These are phyloP conservation scores for Suillus subalutaceus DNA, from an alignment of 768 basidiomycete genomes.

Conservation along the genomic window DNA sequence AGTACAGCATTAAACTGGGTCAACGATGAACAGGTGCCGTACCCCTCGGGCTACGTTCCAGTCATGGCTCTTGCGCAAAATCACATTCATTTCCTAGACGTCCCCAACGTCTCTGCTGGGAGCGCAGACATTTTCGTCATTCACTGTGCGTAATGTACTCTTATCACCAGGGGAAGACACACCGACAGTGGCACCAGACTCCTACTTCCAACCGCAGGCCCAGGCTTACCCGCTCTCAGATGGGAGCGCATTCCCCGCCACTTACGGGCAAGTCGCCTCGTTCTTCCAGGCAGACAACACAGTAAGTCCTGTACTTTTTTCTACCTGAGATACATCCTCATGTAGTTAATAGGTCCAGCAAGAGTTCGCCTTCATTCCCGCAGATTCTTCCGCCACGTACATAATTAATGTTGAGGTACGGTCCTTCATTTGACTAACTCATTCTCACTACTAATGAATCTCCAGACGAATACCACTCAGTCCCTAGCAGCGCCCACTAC, in stretches of 20 bases:
- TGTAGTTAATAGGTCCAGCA: conserved; percentile 54
- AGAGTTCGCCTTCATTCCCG: conserved; percentile 78
- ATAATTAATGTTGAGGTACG: conserved; percentile 69
- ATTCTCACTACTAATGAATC: neutral
- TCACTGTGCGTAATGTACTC: conserved; percentile 62
- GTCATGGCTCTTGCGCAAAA: conserved; percentile 86
- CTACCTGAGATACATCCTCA: neutral
- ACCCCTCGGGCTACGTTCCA: conserved; percentile 63
- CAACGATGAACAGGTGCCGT: conserved; percentile 58
- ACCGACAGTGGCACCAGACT: conserved; percentile 45
- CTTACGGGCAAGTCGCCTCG: conserved; percentile 68
- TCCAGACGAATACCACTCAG: conserved; percentile 65
- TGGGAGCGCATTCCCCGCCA: conserved; percentile 63
- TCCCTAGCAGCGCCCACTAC: conserved; percentile 58
- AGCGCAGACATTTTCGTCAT: conserved; percentile 82
- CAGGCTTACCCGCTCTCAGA: conserved; percentile 54
- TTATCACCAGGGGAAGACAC: too few relatives aligned
- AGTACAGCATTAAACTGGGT: conserved; percentile 63
- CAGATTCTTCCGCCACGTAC: conserved; percentile 73
- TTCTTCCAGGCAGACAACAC: conserved; percentile 58
- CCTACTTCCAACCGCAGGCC: conserved; percentile 75
- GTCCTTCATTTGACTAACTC: neutral
- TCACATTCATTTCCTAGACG: conserved; percentile 82
- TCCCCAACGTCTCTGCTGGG: conserved; percentile 68
- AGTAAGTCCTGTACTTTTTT: conserved; percentile 37